Evolutionary conservation across 2,329 filamentous ascomycete species (phyloP), one percentile per base, ranked within the genome.

Genomic region (Nothophaeocryptopus gaeumannii): DNA sequence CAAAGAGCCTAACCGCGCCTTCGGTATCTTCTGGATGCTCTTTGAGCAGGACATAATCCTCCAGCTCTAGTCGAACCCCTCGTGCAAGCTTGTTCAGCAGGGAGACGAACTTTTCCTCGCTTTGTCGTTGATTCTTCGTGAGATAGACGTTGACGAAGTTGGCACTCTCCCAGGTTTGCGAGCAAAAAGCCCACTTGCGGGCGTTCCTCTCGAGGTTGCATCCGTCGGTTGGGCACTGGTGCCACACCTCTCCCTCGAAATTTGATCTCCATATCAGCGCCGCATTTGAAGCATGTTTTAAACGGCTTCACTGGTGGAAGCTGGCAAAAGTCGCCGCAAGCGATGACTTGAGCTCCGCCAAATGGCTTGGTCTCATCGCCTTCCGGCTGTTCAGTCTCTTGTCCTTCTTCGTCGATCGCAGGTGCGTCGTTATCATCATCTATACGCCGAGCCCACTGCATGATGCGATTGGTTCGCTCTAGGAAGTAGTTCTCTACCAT

Each of bases 281-380:
- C 77, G 55, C 78, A 81, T 2, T 66, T 14, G 2, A 78, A 71
- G 53, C 80, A 83, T 50, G 73, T 61, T 30, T 69, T 50, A 41
- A 84, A 83, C 0, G 80, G 79, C 37, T 74, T 76, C 2, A 85
- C 80, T 0, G 82, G 81, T 0, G 82, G 78, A 0, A 85, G 63
- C 56, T 83, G 79, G 54, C 74, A 82, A 49, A 84, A 84, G 55
- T 85, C 82, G 1, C 81, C 81, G 2, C 51, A 54, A 8, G 57
- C 50, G 10, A 61, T 40, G 30, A 59, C 14, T 57, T 83, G 80
- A 2, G 78, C 71, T 2, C 79, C 79, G 1, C 73, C 73, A 46
- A 75, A 76, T 5, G 59, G 33, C 2, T 26, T 26, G 20, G 20
- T 26, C 20, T 26, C 20, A 26, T 26, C 7, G 20, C 4, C 3